A percentile compares a stretch with the other conserved stretches of the same genome.
Conservation (phyloP, 73 alveolate species). For the Paramecium caudatum region DNA sequence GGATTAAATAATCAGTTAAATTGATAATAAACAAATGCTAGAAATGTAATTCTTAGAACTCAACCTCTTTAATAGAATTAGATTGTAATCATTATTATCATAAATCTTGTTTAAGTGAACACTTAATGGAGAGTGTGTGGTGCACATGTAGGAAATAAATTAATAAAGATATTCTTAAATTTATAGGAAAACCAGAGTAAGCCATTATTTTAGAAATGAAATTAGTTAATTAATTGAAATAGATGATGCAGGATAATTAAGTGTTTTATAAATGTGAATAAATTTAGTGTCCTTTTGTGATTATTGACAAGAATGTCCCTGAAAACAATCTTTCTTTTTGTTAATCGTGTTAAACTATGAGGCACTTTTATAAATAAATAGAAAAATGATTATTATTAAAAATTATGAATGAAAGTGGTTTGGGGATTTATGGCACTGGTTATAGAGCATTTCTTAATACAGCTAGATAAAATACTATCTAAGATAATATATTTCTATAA, state of each 20-base stretch:
- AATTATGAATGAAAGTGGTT: conserved; percentile 47
- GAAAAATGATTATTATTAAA: conserved; percentile 9
- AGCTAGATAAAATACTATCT: neutral
- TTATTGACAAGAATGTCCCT: neutral
- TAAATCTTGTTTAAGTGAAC: conserved; percentile 18
- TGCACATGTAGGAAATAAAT: neutral
- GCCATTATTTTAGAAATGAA: conserved; percentile 4
- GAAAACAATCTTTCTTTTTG: conserved; percentile 29
- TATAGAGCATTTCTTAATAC: neutral
- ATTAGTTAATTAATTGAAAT: neutral
- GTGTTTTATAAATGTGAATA: neutral
- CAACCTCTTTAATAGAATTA: neutral
- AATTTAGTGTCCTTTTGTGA: neutral
- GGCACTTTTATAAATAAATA: neutral
- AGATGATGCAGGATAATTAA: neutral
- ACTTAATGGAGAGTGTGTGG: neutral
- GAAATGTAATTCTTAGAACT: neutral
- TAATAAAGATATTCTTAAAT: neutral
- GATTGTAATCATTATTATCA: conserved; percentile 27
- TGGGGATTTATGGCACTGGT: conserved; percentile 31
- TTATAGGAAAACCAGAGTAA: neutral
- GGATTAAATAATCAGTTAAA: neutral
- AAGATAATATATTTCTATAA: neutral
- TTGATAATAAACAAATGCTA: neutral
- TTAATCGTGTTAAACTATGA: conserved; percentile 11